These are phyloP conservation scores for Aspergillus sp. DNA, from an alignment of 2,329 filamentous ascomycete species.

Conservation along the genomic window DNA sequence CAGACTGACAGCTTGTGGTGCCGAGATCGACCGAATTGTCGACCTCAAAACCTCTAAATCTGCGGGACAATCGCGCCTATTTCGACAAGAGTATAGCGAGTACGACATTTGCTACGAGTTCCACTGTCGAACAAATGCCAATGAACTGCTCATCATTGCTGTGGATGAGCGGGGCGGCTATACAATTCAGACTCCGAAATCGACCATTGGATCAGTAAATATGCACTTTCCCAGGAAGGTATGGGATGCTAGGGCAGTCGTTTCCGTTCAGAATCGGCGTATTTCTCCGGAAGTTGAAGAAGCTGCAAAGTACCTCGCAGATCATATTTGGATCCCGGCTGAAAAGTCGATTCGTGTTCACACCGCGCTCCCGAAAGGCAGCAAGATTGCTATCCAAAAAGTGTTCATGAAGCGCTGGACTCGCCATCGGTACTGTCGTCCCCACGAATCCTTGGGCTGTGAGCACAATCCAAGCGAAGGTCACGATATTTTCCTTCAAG, in stretches of 20 bases:
- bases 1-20: conserved; percentile 40
- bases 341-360: conserved; percentile 28
- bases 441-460: conserved; percentile 3
- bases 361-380: conserved; percentile 24
- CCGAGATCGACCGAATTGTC: conserved; percentile 41
- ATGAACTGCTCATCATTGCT: conserved; percentile 31
- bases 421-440: conserved; percentile 27
- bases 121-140: conserved; percentile 34
- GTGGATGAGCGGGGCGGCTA: conserved; percentile 35
- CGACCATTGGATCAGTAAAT: conserved; percentile 35
- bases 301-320: conserved; percentile 31
- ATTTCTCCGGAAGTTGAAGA: conserved; percentile 26
- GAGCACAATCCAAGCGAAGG: background rate
- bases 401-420: conserved; percentile 37
- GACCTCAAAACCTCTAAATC: conserved; percentile 28
- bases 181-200: conserved; percentile 25
- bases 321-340: conserved; percentile 36
- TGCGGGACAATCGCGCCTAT: conserved; percentile 23
- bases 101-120: conserved; percentile 39
- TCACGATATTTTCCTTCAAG: conserved; percentile 32
- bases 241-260: conserved; percentile 40
- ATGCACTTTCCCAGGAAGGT: conserved; percentile 39
- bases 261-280: conserved; percentile 27
- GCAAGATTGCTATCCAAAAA: conserved; percentile 29
- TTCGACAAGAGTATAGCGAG: conserved; percentile 26